These are phyloP conservation scores for Penicillium corylophilum DNA, from an alignment of 2,329 filamentous ascomycete genomes.

Conservation along the genomic window DNA sequence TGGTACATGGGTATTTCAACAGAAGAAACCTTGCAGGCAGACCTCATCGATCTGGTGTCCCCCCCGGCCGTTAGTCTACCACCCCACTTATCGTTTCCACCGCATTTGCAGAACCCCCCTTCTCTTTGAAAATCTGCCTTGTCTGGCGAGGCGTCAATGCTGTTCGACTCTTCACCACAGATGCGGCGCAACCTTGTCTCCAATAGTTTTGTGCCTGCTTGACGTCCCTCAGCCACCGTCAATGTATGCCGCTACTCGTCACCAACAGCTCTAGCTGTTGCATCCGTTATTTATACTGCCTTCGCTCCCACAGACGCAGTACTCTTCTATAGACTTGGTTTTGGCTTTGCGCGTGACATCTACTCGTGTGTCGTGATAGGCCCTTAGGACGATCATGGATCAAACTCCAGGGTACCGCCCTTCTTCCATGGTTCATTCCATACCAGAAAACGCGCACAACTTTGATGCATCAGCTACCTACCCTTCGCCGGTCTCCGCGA, in stretches of 20 bases:
- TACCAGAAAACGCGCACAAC: conserved; percentile 10
- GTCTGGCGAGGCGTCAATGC: conserved; percentile 31
- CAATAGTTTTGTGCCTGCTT: conserved; percentile 25
- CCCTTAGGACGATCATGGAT: conserved; percentile 11
- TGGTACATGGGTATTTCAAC: conserved; percentile 27
- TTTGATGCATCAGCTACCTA: conserved; percentile 24
- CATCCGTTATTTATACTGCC: conserved; percentile 26
- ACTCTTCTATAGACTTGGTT: conserved; percentile 13
- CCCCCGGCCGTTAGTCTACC: conserved; percentile 19
- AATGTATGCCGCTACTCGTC: conserved; percentile 25
- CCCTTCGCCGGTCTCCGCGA: conserved; percentile 21
- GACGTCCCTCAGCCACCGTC: conserved; percentile 28
- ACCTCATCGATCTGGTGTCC: conserved; percentile 29
- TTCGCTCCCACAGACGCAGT: conserved; percentile 6
- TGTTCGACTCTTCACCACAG: conserved; percentile 24
- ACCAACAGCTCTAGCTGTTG: conserved; percentile 25
- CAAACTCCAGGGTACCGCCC: conserved; percentile 1
- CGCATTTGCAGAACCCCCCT: conserved; percentile 23
- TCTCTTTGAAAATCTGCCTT: conserved; percentile 37
- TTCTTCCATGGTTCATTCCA: conserved; percentile 10
- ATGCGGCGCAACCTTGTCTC: conserved; percentile 28
- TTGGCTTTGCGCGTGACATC: conserved; percentile 6
- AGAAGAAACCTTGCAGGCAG: conserved; percentile 28
- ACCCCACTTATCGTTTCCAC: conserved; percentile 22
- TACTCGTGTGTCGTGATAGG: background rate